Base-by-base conservation (phyloP, 495 filamentous ascomycete genomes). In the Pyrenula massariospora region DNA sequence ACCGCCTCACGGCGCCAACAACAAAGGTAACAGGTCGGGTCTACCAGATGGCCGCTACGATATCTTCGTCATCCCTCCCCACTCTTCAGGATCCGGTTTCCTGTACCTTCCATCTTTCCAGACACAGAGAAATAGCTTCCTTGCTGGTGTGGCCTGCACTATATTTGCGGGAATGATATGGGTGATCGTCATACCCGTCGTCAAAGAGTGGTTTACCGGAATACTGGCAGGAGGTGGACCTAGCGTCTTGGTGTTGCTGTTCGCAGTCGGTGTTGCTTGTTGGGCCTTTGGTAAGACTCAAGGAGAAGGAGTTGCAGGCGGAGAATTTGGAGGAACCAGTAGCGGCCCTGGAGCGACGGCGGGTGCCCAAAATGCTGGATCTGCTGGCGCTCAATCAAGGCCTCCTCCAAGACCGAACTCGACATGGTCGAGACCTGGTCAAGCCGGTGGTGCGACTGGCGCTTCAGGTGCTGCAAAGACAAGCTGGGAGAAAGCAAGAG, bases 31-130 rank as follows among this genome's bases (percentile, higher is more conserved):
- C 10, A 70, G 73, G 24, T 74, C 73, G 24, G 86, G 83, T 55
- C 76, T 94, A 1, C 90, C 89, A 0, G 70, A 82, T 0, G 89
- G 90, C 24, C 90, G 91, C 66, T 97, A 94, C 73, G 92, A 97
- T 70, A 94, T 96, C 70, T 96, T 96, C 72, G 85, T 98, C 62
- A 90, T 98, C 57, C 92, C 93, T 2, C 88, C 88, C n/a, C 89
- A 96, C 65, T 91, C 90, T 10, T 79, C 91, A 12, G 93, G 93
- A 57, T 79, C 82, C 0, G 93, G 93, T 11, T 96, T 98, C 67
- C 73, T 98, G 10, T 98, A 98, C 69, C 82, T 98, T 22, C 93
- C 93, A 0, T 96, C 89, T 0, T 68, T 98, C 24, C 79, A 86
- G 63, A 84, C 88, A 23, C 82, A 95, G 62, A 76, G 84, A 60